Evolutionary conservation across 768 basidiomycete genomes (phyloP).

Genomic region (Mycena kentingensis): DNA sequence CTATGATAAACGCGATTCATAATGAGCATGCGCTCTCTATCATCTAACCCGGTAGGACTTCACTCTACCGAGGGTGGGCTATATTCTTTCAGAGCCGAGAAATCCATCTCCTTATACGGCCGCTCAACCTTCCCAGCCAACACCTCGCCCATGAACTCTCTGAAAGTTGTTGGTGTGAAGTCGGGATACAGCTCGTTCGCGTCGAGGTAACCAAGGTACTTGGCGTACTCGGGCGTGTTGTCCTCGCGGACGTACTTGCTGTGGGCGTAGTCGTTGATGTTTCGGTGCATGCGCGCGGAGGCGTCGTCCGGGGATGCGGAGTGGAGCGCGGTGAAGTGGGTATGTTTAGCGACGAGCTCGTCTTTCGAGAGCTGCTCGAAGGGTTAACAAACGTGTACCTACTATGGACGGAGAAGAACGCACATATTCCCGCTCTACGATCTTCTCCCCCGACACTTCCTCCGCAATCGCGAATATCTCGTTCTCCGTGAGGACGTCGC

Average conservation of each 20-base stretch:
- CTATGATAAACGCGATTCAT: too few species aligned
- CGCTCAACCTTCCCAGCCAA: conserved; percentile 2
- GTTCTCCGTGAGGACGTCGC: too few species aligned
- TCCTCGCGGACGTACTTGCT: too few species aligned
- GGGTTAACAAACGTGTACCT: not conserved
- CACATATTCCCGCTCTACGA: conserved; percentile 26
- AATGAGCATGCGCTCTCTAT: too few species aligned
- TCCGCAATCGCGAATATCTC: too few species aligned
- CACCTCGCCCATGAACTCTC: conserved; percentile 2
- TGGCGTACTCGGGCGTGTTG: conserved; percentile 27
- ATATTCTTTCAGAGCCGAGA: too few species aligned
- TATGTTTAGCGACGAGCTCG: not conserved
- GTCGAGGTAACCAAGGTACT: conserved; percentile 29
- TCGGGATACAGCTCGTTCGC: conserved; percentile 33
- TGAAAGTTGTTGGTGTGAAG: conserved; percentile 7
- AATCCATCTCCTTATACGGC: too few species aligned
- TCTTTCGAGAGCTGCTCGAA: conserved; percentile 6
- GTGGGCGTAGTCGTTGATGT: conserved; percentile 13
- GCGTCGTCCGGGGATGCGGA: not conserved
- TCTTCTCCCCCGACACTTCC: conserved; percentile 23
- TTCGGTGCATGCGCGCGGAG: not conserved
- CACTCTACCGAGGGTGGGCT: too few species aligned
- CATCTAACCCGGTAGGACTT: too few species aligned
- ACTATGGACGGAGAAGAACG: not conserved
- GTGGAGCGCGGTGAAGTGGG: not conserved